phyloP scores from a whole-genome alignment of 495 filamentous ascomycete genomes.

The Penicillium atrosanguineum region DNA sequence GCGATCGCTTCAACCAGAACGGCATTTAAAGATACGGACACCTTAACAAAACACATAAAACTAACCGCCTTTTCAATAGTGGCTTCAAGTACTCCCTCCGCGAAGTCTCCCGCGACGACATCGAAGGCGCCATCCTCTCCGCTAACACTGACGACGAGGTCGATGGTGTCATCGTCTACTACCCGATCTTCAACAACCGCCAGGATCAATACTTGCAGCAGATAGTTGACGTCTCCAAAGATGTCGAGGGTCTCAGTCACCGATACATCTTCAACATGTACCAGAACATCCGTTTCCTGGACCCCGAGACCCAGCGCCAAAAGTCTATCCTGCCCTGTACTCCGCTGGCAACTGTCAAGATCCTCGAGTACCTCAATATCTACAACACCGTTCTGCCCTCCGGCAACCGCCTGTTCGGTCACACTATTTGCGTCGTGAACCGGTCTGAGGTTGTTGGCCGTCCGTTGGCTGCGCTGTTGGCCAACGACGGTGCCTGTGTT shows the following conservation, averaged over 20 bases:
- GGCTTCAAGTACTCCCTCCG: slow-evolving; percentile 87
- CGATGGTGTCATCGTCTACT: slow-evolving; percentile 97
- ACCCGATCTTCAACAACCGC: slow-evolving; percentile 86
- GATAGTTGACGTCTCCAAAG: slow-evolving; percentile 84
- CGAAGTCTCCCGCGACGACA: slow-evolving; percentile 74
- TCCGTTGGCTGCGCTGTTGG: slow-evolving; percentile 88
- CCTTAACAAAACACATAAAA: background rate
- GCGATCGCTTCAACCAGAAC: background rate
- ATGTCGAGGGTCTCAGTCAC: slow-evolving; percentile 94
- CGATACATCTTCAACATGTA: slow-evolving; percentile 99
- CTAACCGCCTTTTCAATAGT: slow-evolving; percentile 42
- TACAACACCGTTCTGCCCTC: slow-evolving; percentile 96
- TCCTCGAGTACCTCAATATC: slow-evolving; percentile 88
- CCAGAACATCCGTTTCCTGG: slow-evolving; percentile 93
- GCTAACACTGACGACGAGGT: slow-evolving; percentile 77
- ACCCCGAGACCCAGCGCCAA: slow-evolving; percentile 67
- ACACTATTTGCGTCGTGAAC: slow-evolving; percentile 93
- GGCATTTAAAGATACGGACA: background rate
- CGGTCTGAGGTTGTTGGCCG: slow-evolving; percentile 91
- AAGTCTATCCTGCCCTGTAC: slow-evolving; percentile 96
- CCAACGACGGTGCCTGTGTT: slow-evolving; percentile 93
- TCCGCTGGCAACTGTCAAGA: slow-evolving; percentile 91
- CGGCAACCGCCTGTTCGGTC: slow-evolving; percentile 87
- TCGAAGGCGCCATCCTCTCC: slow-evolving; percentile 79
- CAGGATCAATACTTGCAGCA: slow-evolving; percentile 95